Conservation (phyloP, 225 moss, liverwort and hornwort genomes). For the Physcomitrellopsis africana region DNA sequence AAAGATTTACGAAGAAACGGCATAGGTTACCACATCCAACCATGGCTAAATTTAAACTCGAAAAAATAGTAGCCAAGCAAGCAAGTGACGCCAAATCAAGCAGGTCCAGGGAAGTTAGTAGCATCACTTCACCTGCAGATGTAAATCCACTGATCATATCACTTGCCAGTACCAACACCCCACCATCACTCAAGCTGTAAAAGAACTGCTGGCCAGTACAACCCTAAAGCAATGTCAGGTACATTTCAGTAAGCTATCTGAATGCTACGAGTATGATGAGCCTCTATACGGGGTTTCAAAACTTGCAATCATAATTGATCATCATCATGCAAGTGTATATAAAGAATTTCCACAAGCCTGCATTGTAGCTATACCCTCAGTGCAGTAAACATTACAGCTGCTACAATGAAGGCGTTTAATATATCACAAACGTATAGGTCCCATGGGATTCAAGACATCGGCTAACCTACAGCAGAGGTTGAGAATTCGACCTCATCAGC, state of each 20-base stretch:
- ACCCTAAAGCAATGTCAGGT: not conserved
- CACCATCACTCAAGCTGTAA: conserved; percentile 83
- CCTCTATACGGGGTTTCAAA: not conserved
- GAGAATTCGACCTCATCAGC: no score
- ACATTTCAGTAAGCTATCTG: not conserved
- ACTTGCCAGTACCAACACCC: conserved; percentile 73
- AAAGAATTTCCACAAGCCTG: not conserved
- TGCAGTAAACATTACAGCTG: not conserved
- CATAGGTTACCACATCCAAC: not conserved
- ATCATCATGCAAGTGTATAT: not conserved
- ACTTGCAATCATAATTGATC: not conserved
- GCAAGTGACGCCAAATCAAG: not conserved
- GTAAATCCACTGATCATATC: conserved; percentile 90
- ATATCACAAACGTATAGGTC: no score
- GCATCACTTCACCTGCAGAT: conserved; percentile 72
- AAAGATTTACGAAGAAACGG: not conserved
- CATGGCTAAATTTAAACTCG: not conserved
- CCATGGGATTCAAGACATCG: no score
- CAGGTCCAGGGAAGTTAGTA: not conserved
- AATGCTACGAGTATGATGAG: not conserved
- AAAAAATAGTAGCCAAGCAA: not conserved
- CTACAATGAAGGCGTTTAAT: no score
- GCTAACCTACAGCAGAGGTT: no score
- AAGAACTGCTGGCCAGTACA: conserved; percentile 73
- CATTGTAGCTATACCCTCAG: not conserved